Evolutionary conservation across 1,139 yeast species (phyloP).

Genomic region (Taphrina sp.): DNA sequence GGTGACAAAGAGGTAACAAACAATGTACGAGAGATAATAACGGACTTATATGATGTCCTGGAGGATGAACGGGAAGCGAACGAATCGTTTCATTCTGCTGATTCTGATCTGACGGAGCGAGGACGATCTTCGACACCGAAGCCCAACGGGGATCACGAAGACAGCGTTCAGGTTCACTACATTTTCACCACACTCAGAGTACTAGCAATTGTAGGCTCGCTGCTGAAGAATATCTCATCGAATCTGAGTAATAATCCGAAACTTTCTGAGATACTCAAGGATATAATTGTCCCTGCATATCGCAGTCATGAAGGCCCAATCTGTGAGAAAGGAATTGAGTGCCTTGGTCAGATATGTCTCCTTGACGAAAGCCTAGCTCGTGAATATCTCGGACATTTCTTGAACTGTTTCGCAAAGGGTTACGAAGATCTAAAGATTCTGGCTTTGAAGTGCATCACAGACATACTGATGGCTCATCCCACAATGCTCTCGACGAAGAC

Average conservation of each 20-base stretch:
- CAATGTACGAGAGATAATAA: conserved; percentile 79
- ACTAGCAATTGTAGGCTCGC: conserved; percentile 65
- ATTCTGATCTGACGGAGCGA: conserved; percentile 43
- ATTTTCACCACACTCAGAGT: conserved; percentile 56
- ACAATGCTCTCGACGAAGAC: conserved; percentile 63
- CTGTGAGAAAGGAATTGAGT: conserved; percentile 66
- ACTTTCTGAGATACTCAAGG: conserved; percentile 68
- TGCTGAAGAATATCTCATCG: conserved; percentile 65
- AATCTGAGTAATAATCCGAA: conserved; percentile 64
- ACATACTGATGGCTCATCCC: conserved; percentile 76
- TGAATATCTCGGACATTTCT: conserved; percentile 59
- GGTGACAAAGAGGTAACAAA: conserved; percentile 81
- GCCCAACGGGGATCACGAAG: conserved; percentile 45
- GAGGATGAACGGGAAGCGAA: conserved; percentile 47
- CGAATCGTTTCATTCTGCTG: conserved; percentile 59
- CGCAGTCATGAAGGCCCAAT: conserved; percentile 59
- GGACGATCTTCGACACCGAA: conserved; percentile 22
- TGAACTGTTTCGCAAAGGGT: conserved; percentile 62
- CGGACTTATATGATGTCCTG: conserved; percentile 69
- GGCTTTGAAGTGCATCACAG: conserved; percentile 71
- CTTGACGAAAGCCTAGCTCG: conserved; percentile 63
- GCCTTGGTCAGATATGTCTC: conserved; percentile 77
- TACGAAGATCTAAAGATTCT: conserved; percentile 60
- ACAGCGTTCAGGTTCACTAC: conserved; percentile 45
- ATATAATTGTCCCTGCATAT: conserved; percentile 81